A percentile compares a stretch with the other conserved stretches of the same genome.
These are phyloP conservation scores for Neurospora discreta DNA, from an alignment of 495 filamentous ascomycete genomes.

Conservation along the genomic window DNA sequence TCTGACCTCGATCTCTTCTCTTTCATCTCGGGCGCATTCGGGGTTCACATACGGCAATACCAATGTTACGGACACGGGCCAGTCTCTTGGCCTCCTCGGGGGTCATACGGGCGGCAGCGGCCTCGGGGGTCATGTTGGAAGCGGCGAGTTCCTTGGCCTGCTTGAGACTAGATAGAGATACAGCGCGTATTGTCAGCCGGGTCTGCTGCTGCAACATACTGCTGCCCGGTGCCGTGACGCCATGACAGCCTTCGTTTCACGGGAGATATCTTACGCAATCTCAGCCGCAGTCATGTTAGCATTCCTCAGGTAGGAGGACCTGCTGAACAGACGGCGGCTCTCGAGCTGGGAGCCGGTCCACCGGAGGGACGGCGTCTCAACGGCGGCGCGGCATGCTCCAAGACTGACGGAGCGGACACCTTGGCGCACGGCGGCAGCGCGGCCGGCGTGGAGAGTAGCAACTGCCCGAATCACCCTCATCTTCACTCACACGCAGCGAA, in stretches of 20 bases:
- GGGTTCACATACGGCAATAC: constrained; percentile 68
- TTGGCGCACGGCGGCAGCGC: constrained; percentile 20
- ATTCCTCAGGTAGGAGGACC: constrained; percentile 7
- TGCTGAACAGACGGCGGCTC: constrained; percentile 21
- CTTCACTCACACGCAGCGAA: constrained; percentile 7
- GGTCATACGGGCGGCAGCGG: constrained; percentile 48
- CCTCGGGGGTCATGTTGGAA: constrained; percentile 33
- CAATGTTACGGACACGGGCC: constrained; percentile 82
- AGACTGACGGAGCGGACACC: constrained; percentile 23
- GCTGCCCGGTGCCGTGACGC: not conserved
- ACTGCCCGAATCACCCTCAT: constrained; percentile 36
- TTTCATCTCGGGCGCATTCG: not conserved
- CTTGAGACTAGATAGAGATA: constrained; percentile 24
- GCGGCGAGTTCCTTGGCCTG: constrained; percentile 33
- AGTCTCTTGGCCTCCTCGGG: constrained; percentile 67
- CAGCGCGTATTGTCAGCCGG: not conserved
- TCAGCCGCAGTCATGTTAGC: constrained; percentile 21
- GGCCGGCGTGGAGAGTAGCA: constrained; percentile 30
- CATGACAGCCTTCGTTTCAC: constrained; percentile 1
- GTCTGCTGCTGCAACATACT: not conserved
- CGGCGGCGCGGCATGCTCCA: constrained; percentile 9
- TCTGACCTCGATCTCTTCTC: not conserved
- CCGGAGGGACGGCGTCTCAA: constrained; percentile 4
- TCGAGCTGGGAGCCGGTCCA: constrained; percentile 10
- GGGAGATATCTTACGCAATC: constrained; percentile 21